Conservation (phyloP, 306 rosid species). For the barrel medic (Medicago truncatula) region DNA sequence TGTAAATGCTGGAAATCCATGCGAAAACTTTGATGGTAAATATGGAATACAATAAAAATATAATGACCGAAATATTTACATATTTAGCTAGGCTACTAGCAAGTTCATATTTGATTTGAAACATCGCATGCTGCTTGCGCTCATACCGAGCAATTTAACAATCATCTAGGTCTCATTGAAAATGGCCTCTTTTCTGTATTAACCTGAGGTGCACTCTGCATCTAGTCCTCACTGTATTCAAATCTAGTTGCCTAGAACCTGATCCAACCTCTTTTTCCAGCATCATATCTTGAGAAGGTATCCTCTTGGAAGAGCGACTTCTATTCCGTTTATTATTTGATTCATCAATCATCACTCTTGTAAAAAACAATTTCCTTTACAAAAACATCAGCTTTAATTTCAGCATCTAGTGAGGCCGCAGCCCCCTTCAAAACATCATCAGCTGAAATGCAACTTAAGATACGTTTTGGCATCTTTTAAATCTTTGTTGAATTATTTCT, state of each 20-base stretch:
- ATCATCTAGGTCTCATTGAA: conserved; percentile 55
- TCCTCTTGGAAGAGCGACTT: conserved; percentile 34
- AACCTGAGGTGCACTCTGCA: conserved; percentile 28
- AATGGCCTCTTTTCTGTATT: conserved; percentile 35
- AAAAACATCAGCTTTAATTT: conserved; percentile 36
- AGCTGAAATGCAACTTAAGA: conserved; percentile 49
- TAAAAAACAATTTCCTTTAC: conserved; percentile 46
- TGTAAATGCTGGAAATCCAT: conserved; percentile 13
- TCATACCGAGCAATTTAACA: conserved; percentile 35
- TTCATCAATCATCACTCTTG: conserved; percentile 51
- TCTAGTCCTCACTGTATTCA: conserved; percentile 33
- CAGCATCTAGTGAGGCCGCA: conserved; percentile 26
- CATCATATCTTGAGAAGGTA: conserved; percentile 44
- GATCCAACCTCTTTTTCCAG: conserved; percentile 45
- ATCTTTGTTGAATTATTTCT: background rate
- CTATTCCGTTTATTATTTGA: conserved; percentile 36
- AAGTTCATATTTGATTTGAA: conserved; percentile 34
- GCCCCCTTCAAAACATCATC: conserved; percentile 41
- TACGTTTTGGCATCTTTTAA: conserved; percentile 38
- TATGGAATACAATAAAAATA: conserved; percentile 13
- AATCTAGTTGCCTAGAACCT: conserved; percentile 14
- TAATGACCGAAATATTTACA: conserved; percentile 28
- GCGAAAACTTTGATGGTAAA: conserved; percentile 28
- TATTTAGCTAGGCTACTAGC: conserved; percentile 26
- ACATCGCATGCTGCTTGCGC: background rate